phyloP scores from a whole-genome alignment of 495 filamentous ascomycete genomes.

The Massariosphaeria phaeospora region DNA sequence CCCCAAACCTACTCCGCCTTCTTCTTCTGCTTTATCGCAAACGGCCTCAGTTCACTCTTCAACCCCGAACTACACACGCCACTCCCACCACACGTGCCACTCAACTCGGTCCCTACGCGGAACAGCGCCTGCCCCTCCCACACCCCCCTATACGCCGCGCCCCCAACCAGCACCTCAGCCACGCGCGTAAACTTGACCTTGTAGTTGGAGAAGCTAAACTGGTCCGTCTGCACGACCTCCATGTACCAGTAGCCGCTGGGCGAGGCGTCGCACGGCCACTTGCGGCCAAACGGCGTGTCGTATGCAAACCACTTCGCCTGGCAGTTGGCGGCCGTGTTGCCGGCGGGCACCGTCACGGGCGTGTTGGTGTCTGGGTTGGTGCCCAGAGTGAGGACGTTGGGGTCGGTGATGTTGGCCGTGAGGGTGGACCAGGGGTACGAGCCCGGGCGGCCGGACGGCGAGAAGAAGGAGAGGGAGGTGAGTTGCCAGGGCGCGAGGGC shows the following conservation, averaged over 20 bases:
- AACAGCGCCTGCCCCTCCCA: constrained; percentile 1
- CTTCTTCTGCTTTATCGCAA: constrained; percentile 1
- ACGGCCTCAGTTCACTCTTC: not conserved
- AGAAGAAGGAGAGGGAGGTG: not conserved
- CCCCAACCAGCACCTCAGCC: constrained; percentile 2
- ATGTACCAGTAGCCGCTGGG: constrained; percentile 9
- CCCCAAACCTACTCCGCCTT: no score
- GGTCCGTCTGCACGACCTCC: constrained; percentile 1
- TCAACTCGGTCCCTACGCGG: not conserved
- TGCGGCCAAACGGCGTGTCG: constrained; percentile 2
- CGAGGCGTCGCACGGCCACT: constrained; percentile 17
- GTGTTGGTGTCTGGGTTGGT: not conserved
- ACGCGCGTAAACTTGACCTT: constrained; percentile 11
- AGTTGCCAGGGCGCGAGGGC: constrained; percentile 23
- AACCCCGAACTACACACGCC: constrained; percentile 18
- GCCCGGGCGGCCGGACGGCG: constrained; percentile 17
- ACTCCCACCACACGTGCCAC: constrained; percentile 18
- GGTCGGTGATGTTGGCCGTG: constrained; percentile 18
- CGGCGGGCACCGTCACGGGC: constrained; percentile 1
- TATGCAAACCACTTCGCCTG: constrained; percentile 15
- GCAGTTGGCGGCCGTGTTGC: constrained; percentile 8
- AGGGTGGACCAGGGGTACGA: constrained; percentile 22
- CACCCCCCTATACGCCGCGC: constrained; percentile 6
- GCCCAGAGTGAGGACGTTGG: constrained; percentile 16
- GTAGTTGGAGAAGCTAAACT: constrained; percentile 3